Evolutionary conservation across 2,329 filamentous ascomycete species (phyloP).

Genomic region (Ceratocystis diversiconidia): DNA sequence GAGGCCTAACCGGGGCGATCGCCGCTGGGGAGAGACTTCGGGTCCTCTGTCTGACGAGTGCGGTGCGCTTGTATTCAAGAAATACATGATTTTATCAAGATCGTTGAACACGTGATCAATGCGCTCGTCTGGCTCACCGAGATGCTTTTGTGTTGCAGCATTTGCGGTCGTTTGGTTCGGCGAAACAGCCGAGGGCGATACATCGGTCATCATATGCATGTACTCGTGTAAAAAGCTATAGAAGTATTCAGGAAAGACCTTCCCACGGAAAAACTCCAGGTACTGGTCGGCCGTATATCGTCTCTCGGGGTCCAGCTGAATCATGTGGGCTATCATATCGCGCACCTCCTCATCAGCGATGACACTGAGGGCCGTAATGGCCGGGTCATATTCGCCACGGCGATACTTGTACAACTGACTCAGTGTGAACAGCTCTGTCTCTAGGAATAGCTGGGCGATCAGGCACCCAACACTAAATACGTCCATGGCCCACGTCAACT

Average conservation of each 20-base stretch:
- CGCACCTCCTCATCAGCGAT: constrained; percentile 79
- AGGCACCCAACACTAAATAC: constrained; percentile 95
- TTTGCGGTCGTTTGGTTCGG: constrained; percentile 59
- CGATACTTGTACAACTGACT: constrained; percentile 93
- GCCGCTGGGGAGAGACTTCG: background rate
- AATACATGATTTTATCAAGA: constrained; percentile 96
- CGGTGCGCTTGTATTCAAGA: constrained; percentile 44
- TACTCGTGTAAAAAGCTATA: constrained; percentile 96
- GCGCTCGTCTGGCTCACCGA: constrained; percentile 79
- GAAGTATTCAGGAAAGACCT: constrained; percentile 91
- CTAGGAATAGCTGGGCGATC: constrained; percentile 89
- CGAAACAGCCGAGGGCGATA: constrained; percentile 39
- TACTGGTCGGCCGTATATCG: constrained; percentile 91
- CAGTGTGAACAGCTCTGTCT: constrained; percentile 92
- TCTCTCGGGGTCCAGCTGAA: constrained; percentile 81
- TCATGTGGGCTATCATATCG: constrained; percentile 89
- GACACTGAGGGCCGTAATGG: constrained; percentile 63
- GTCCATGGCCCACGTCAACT: constrained; percentile 87
- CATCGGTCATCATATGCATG: constrained; percentile 89
- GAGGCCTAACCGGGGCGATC: constrained; percentile 34
- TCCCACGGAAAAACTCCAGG: constrained; percentile 77
- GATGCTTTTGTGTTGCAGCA: constrained; percentile 40
- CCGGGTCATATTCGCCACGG: constrained; percentile 80
- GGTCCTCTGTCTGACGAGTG: background rate
- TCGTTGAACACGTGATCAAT: constrained; percentile 89